A percentile compares a stretch with the other conserved stretches of the same genome.
Evolutionary conservation across 257 asterid species (phyloP).

Genomic region (Salvia rosmarinus): DNA sequence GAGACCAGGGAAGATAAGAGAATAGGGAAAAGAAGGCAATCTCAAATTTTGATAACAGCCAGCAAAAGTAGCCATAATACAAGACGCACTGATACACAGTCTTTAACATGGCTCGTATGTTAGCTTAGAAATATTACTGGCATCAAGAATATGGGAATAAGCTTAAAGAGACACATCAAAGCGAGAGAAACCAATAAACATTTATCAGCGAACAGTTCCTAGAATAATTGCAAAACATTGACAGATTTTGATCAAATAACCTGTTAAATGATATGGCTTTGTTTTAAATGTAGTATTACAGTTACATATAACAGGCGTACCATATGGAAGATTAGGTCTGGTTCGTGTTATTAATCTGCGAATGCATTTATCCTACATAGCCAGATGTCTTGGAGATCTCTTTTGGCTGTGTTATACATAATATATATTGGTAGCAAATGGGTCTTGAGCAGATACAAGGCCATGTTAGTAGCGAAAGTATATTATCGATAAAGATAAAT

Average conservation of each 20-base stretch:
- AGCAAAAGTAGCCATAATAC: neutral
- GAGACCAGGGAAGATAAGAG: neutral
- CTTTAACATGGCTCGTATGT: neutral
- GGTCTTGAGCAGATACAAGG: neutral
- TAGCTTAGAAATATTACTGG: neutral
- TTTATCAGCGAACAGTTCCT: neutral
- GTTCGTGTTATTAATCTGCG: neutral
- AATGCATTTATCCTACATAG: neutral
- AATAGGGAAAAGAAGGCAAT: neutral
- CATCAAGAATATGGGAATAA: neutral
- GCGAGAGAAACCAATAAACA: conserved; percentile 6
- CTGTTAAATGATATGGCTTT: neutral
- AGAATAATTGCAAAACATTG: neutral
- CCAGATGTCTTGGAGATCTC: too few relatives aligned
- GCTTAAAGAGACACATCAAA: neutral
- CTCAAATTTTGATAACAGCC: neutral
- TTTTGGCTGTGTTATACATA: neutral
- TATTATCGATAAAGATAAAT: neutral
- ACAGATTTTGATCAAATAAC: neutral
- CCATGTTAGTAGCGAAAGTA: neutral
- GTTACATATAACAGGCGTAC: neutral
- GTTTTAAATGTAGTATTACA: neutral
- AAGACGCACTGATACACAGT: neutral
- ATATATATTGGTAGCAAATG: neutral
- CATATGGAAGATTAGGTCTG: neutral